phyloP scores from a whole-genome alignment of 2,329 filamentous ascomycete genomes.

The Nothopassalora personata region DNA sequence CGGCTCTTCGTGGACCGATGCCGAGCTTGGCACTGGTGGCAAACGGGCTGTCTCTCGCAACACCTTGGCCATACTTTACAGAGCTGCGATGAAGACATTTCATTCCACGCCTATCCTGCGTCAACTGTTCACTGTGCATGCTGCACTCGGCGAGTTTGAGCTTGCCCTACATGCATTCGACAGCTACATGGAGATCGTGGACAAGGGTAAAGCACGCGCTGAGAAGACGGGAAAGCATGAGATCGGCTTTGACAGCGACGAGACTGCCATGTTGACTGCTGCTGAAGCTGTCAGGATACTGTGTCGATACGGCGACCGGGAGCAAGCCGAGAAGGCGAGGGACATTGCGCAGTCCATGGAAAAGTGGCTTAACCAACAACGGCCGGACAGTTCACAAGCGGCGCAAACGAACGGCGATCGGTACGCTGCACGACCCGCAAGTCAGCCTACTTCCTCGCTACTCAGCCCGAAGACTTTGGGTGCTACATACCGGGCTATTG shows the following conservation, averaged over 20 bases:
- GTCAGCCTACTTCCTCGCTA: conserved; percentile 30
- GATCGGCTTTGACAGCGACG: conserved; percentile 70
- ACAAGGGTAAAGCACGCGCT: conserved; percentile 75
- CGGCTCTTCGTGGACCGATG: conserved; percentile 71
- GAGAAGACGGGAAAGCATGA: conserved; percentile 68
- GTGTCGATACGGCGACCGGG: conserved; percentile 70
- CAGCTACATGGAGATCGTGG: conserved; percentile 84
- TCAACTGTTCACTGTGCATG: conserved; percentile 80
- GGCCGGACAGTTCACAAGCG: conserved; percentile 23
- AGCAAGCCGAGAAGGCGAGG: conserved; percentile 73
- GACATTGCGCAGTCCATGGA: conserved; percentile 67
- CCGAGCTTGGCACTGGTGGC: conserved; percentile 75
- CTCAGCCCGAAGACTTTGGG: conserved; percentile 61
- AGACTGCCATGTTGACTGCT: conserved; percentile 69
- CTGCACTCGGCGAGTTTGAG: conserved; percentile 84
- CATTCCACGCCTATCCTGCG: conserved; percentile 87
- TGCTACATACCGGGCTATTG: conserved; percentile 75
- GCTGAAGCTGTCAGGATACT: conserved; percentile 74
- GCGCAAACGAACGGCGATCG: conserved; percentile 12
- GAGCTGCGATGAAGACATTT: conserved; percentile 85
- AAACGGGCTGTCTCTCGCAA: conserved; percentile 68
- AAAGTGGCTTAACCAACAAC: conserved; percentile 63
- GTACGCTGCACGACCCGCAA: conserved; percentile 2
- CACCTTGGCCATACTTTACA: conserved; percentile 80
- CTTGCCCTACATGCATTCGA: conserved; percentile 86